Percentiles rank a stretch among this genome's conserved stretches.
Conservation (phyloP, 768 basidiomycete species). For the Chalciporus chontae region DNA sequence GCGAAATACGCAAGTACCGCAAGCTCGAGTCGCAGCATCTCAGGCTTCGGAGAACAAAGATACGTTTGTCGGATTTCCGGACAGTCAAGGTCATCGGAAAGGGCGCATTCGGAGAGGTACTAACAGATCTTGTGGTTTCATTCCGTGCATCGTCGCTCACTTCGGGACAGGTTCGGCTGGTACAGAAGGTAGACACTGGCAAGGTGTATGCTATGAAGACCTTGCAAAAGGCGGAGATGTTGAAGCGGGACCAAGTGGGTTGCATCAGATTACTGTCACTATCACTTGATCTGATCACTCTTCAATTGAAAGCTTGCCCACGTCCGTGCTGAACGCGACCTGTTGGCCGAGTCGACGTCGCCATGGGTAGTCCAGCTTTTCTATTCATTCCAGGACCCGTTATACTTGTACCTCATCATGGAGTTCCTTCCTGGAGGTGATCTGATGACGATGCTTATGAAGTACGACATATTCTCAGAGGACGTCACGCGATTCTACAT, state of each 20-base stretch:
- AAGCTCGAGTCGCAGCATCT: constrained; percentile 87
- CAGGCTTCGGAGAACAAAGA: constrained; percentile 88
- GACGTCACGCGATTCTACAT: constrained; percentile 99
- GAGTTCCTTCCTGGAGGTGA: constrained; percentile 91
- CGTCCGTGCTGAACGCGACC: constrained; percentile 94
- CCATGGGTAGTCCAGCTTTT: constrained; percentile 97
- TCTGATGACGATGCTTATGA: constrained; percentile 99
- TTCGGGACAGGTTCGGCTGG: constrained; percentile 71
- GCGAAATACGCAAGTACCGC: constrained; percentile 83
- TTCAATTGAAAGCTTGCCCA: constrained; percentile 73
- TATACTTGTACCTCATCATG: constrained; percentile 98
- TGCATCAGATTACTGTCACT: not conserved
- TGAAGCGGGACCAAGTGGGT: constrained; percentile 95
- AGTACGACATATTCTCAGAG: constrained; percentile 98
- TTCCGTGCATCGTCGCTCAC: constrained; percentile 1
- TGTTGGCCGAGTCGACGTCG: constrained; percentile 93
- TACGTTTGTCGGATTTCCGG: constrained; percentile 88
- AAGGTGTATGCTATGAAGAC: constrained; percentile 99
- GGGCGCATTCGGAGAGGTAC: constrained; percentile 95
- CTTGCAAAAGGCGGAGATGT: constrained; percentile 96
- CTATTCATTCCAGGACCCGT: constrained; percentile 96
- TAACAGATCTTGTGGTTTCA: constrained; percentile 13
- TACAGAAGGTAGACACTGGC: constrained; percentile 95
- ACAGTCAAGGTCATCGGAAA: constrained; percentile 99
- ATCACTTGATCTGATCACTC: constrained; percentile 5